phyloP scores from a whole-genome alignment of 2,329 filamentous ascomycete species.

The Fusarium fracticaudum region DNA sequence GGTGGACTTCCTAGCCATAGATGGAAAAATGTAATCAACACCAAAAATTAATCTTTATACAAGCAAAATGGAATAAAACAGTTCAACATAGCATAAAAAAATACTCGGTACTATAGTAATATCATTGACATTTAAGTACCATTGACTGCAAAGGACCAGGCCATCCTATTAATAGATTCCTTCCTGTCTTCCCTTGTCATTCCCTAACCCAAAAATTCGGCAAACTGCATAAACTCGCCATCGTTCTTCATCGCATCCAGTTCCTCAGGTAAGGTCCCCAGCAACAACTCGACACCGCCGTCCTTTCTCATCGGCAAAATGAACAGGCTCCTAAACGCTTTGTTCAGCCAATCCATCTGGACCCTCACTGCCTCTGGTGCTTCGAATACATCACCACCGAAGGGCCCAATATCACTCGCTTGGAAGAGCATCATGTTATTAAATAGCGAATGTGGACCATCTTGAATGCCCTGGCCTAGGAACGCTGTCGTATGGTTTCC shows the following conservation, averaged over 20 bases:
- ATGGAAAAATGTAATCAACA: no score
- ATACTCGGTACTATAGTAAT: no score
- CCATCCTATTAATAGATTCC: neutral
- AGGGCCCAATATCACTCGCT: neutral
- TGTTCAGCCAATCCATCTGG: neutral
- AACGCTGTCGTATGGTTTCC: neutral
- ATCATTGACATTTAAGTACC: no score
- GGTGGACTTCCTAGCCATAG: no score
- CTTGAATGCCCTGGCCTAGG: neutral
- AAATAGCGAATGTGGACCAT: neutral
- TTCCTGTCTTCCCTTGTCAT: neutral
- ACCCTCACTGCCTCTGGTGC: neutral
- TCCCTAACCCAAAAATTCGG: neutral
- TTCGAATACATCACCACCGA: neutral
- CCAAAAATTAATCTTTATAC: no score
- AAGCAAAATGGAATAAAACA: neutral
- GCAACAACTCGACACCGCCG: neutral
- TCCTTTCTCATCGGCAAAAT: neutral
- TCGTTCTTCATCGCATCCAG: neutral
- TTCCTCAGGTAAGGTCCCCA: neutral
- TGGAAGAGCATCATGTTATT: neutral
- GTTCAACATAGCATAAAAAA: neutral
- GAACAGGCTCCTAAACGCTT: neutral
- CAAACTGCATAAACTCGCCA: neutral
- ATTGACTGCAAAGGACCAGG: fast-evolving